Evolutionary conservation across 139 green algal species (phyloP).

Genomic region (Micromonas pusilla): DNA sequence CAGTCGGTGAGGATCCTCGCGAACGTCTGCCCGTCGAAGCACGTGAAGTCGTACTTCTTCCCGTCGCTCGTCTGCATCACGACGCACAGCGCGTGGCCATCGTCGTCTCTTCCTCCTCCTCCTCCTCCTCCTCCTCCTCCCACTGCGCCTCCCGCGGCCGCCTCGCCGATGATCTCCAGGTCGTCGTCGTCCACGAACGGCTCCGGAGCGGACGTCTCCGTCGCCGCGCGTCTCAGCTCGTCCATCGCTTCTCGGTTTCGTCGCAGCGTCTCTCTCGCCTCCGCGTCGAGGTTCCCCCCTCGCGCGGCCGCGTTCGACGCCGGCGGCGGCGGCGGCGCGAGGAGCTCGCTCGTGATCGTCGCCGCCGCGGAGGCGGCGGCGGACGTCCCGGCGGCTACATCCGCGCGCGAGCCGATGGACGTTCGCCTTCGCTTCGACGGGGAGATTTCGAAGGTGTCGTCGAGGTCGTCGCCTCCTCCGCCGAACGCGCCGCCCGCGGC

Average conservation of each 20-base stretch:
- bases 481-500: background rate
- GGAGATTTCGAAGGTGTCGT: too few species aligned
- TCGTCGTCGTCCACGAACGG: too few species aligned
- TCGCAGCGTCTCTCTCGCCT: background rate
- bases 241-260: background rate
- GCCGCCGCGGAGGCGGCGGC: background rate
- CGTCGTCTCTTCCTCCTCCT: slow-evolving; percentile 1
- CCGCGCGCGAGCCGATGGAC: too few species aligned
- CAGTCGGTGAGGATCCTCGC: background rate
- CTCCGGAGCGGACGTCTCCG: too few species aligned
- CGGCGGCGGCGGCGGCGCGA: background rate
- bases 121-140: background rate
- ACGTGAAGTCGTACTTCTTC: background rate
- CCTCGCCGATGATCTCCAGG: too few species aligned
- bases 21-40: background rate
- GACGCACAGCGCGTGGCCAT: background rate
- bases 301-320: background rate
- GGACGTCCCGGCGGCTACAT: background rate
- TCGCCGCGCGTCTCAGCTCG: background rate
- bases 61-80: background rate
- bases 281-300: background rate
- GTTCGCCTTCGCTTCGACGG: too few species aligned
- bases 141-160: too few species aligned
- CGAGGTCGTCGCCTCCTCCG: background rate
- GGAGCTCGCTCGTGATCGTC: background rate